Evolutionary conservation across 1,139 yeast genomes (phyloP).

Genomic region (Pichia sp.): DNA sequence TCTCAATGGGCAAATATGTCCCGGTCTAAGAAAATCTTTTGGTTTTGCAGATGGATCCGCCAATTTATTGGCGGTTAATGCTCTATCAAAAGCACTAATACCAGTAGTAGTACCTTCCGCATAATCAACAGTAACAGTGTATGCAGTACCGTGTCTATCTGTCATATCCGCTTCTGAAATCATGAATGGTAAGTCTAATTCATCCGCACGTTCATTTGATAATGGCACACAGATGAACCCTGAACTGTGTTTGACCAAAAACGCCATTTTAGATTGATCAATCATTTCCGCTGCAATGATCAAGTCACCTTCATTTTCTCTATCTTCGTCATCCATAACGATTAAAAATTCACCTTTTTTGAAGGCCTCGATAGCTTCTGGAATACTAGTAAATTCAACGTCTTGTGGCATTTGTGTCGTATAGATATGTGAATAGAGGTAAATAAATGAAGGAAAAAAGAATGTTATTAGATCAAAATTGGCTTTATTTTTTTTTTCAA

Average conservation of each 20-base stretch:
- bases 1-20: slow-evolving; percentile 87
- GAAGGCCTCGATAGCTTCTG: slow-evolving; percentile 74
- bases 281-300: slow-evolving; percentile 81
- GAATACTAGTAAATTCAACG: slow-evolving; percentile 43
- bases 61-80: slow-evolving; percentile 66
- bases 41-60: slow-evolving; percentile 55
- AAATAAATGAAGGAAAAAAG: background rate
- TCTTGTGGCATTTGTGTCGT: background rate
- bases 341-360: slow-evolving; percentile 82
- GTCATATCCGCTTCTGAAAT: slow-evolving; percentile 37
- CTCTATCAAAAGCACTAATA: slow-evolving; percentile 90
- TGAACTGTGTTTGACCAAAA: slow-evolving; percentile 77
- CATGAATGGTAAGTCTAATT: slow-evolving; percentile 76
- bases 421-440: no score
- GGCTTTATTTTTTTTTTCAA: background rate
- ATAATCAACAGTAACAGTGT: slow-evolving; percentile 86
- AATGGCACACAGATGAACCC: slow-evolving; percentile 95
- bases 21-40: slow-evolving; percentile 76
- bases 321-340: slow-evolving; percentile 91
- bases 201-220: slow-evolving; percentile 68
- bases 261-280: slow-evolving; percentile 89
- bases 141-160: slow-evolving; percentile 95
- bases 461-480: background rate
- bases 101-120: slow-evolving; percentile 94
- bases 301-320: slow-evolving; percentile 97